Percentiles rank a stretch among this genome's conserved stretches.
phyloP scores from a whole-genome alignment of 495 filamentous ascomycete genomes.

The Aspergillus mulundensis region DNA sequence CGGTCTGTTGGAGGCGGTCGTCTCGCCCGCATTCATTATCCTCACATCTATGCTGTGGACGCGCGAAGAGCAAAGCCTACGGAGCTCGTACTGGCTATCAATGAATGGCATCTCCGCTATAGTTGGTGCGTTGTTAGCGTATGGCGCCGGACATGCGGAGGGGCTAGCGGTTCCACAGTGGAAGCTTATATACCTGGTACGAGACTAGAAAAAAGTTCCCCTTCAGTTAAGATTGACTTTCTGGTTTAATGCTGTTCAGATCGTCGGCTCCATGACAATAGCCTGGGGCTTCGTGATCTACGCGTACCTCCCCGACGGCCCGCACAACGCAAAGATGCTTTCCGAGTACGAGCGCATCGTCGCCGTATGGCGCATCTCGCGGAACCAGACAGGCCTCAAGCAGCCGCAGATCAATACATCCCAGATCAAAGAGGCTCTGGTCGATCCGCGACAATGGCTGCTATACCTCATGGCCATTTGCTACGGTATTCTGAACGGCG shows the following conservation, averaged over 20 bases:
- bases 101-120: slow-evolving; percentile 6
- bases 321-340: slow-evolving; percentile 1
- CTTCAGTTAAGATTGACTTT: too few species aligned
- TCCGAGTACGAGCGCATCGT: background rate
- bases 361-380: background rate
- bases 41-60: slow-evolving; percentile 19
- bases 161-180: background rate
- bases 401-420: slow-evolving; percentile 43
- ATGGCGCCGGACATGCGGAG: background rate
- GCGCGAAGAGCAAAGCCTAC: slow-evolving; percentile 15
- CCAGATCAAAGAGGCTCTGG: slow-evolving; percentile 38
- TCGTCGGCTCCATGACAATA: slow-evolving; percentile 5
- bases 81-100: slow-evolving; percentile 16
- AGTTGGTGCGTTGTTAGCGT: background rate
- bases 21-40: slow-evolving; percentile 28
- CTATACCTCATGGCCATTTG: slow-evolving; percentile 28
- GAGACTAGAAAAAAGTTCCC: too few species aligned
- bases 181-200: slow-evolving; percentile 3
- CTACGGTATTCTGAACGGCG: slow-evolving; percentile 24
- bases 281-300: slow-evolving; percentile 1
- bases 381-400: slow-evolving; percentile 9
- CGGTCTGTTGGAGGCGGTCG: slow-evolving; percentile 30
- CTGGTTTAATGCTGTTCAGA: too few species aligned
- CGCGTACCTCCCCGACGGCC: slow-evolving; percentile 1
- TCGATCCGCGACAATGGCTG: slow-evolving; percentile 30